These are phyloP conservation scores for Neospermospora avenae DNA, from an alignment of 2,329 filamentous ascomycete species.

Conservation along the genomic window DNA sequence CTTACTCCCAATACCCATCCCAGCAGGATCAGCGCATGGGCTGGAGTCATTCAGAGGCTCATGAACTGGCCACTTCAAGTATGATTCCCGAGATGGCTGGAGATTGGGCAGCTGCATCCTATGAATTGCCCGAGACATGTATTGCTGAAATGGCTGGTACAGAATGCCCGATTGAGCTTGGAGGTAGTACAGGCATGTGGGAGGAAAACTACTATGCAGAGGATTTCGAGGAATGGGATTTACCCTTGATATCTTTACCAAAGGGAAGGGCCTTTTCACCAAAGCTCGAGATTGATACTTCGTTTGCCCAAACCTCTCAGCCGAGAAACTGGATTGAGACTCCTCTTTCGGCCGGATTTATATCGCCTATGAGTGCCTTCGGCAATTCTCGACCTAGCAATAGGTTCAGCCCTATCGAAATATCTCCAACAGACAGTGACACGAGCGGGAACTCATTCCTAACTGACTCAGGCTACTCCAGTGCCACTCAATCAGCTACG, in stretches of 20 bases:
- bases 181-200: constrained; percentile 19
- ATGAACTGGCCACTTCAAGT: constrained; percentile 17
- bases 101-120: constrained; percentile 19
- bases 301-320: constrained; percentile 10
- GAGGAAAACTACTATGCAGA: constrained; percentile 20
- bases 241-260: neutral
- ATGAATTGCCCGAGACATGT: constrained; percentile 26
- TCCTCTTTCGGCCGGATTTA: constrained; percentile 11
- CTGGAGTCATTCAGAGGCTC: constrained; percentile 12
- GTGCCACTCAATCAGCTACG: constrained; percentile 19
- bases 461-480: constrained; percentile 29
- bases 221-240: constrained; percentile 19
- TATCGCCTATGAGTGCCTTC: constrained; percentile 22
- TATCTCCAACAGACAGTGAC: constrained; percentile 26
- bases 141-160: constrained; percentile 29
- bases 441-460: constrained; percentile 23
- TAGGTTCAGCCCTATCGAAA: constrained; percentile 7
- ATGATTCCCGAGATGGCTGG: constrained; percentile 13
- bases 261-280: constrained; percentile 12
- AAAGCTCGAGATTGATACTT: constrained; percentile 18
- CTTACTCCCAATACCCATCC: neutral
- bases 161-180: constrained; percentile 23
- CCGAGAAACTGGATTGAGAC: constrained; percentile 7
- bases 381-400: constrained; percentile 5
- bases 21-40: neutral